Evolutionary conservation across 2,329 filamentous ascomycete species (phyloP).

Genomic region (Fusarium oligoseptatum): DNA sequence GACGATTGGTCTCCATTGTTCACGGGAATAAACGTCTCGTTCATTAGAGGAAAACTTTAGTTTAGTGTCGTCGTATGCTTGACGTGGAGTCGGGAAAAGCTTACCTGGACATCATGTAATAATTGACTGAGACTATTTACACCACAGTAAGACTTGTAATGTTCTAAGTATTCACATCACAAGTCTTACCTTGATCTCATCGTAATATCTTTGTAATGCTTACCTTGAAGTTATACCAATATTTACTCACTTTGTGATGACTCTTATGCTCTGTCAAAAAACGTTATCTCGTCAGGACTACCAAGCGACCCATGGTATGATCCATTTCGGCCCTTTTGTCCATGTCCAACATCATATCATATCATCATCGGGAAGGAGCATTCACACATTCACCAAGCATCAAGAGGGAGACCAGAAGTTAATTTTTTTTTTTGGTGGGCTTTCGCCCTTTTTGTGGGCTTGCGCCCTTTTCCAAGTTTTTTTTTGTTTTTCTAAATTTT

Average conservation of each 20-base stretch:
- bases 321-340: not conserved
- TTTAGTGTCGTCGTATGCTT: not conserved
- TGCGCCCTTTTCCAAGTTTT: constrained; percentile 28
- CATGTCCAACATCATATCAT: not conserved
- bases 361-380: not conserved
- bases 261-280: not conserved
- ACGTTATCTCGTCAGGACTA: not conserved
- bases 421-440: constrained; percentile 20
- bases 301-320: not conserved
- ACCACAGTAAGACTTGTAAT: not conserved
- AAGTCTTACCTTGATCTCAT: not conserved
- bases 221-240: not conserved
- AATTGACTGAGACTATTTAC: not conserved
- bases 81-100: not conserved
- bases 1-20: not conserved
- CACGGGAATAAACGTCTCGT: not conserved
- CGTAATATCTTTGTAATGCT: not conserved
- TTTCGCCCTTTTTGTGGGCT: constrained; percentile 23
- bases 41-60: not conserved
- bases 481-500: constrained; percentile 27
- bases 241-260: not conserved
- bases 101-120: not conserved
- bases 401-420: not conserved
- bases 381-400: not conserved
- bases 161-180: not conserved